Conservation (phyloP, 2,329 filamentous ascomycete genomes). For the Penicillium occitanis region DNA sequence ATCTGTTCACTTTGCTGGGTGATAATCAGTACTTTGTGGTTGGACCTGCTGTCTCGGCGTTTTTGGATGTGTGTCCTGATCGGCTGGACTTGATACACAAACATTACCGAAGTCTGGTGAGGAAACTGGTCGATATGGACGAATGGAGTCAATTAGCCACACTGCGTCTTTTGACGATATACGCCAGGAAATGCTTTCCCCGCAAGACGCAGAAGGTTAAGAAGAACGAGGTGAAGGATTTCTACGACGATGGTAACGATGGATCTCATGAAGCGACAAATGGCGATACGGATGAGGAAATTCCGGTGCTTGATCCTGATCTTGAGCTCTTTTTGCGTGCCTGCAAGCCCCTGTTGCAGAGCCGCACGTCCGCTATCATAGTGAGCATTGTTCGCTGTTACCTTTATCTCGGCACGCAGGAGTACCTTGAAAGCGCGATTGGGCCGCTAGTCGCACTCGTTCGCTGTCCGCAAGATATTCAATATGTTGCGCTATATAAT, state of each 20-base stretch:
- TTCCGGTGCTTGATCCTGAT: constrained; percentile 72
- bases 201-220: constrained; percentile 60
- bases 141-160: constrained; percentile 94
- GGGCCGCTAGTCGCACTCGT: constrained; percentile 85
- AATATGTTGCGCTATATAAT: constrained; percentile 88
- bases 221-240: constrained; percentile 64
- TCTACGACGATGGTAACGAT: constrained; percentile 70
- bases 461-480: constrained; percentile 79
- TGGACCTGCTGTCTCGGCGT: constrained; percentile 85
- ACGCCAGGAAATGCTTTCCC: constrained; percentile 86
- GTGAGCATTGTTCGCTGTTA: constrained; percentile 84
- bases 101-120: constrained; percentile 80
- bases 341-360: constrained; percentile 82
- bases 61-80: constrained; percentile 84
- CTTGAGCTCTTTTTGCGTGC: constrained; percentile 75
- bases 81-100: constrained; percentile 85
- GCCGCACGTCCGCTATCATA: constrained; percentile 88
- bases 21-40: constrained; percentile 98
- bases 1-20: constrained; percentile 72
- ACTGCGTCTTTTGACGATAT: constrained; percentile 76
- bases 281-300: constrained; percentile 52
- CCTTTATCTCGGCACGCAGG: constrained; percentile 74
- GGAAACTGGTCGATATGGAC: constrained; percentile 96
- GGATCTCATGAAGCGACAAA: constrained; percentile 45
- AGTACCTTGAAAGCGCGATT: constrained; percentile 72